phyloP scores from a whole-genome alignment of 73 alveolate genomes.

The Paramecium bursaria region DNA sequence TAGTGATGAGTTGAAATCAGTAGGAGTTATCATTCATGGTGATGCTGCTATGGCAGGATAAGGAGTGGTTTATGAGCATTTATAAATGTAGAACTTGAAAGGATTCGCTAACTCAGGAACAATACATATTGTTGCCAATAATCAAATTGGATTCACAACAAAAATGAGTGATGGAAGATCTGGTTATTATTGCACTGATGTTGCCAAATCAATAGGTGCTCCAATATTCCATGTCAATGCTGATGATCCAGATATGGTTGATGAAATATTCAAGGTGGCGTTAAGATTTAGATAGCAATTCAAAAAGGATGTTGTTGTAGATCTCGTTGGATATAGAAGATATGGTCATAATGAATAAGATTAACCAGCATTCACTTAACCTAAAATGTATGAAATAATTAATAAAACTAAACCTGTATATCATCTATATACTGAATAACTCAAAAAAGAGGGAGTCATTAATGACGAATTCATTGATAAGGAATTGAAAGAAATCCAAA shows the following conservation, averaged over 20 bases:
- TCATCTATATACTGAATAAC: conserved; percentile 74
- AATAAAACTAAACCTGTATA: conserved; percentile 76
- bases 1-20: conserved; percentile 61
- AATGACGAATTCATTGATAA: conserved; percentile 71
- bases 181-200: conserved; percentile 87
- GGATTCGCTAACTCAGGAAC: conserved; percentile 92
- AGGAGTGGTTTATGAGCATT: conserved; percentile 95
- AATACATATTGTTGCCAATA: conserved; percentile 91
- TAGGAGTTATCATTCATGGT: conserved; percentile 88
- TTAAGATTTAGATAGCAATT: conserved; percentile 72
- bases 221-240: conserved; percentile 97
- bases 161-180: conserved; percentile 88
- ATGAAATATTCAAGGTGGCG: conserved; percentile 73
- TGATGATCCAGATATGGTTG: conserved; percentile 80
- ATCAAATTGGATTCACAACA: conserved; percentile 96
- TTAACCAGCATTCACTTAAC: conserved; percentile 91
- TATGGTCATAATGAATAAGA: conserved; percentile 97
- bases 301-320: conserved; percentile 77
- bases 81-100: conserved; percentile 86
- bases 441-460: conserved; percentile 75
- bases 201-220: conserved; percentile 89
- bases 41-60: conserved; percentile 98
- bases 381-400: conserved; percentile 83
- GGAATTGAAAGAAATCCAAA: conserved; percentile 55
- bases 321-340: conserved; percentile 93